Conservation (phyloP, 2,329 filamentous ascomycete species). For the Colletotrichum tabaci region DNA sequence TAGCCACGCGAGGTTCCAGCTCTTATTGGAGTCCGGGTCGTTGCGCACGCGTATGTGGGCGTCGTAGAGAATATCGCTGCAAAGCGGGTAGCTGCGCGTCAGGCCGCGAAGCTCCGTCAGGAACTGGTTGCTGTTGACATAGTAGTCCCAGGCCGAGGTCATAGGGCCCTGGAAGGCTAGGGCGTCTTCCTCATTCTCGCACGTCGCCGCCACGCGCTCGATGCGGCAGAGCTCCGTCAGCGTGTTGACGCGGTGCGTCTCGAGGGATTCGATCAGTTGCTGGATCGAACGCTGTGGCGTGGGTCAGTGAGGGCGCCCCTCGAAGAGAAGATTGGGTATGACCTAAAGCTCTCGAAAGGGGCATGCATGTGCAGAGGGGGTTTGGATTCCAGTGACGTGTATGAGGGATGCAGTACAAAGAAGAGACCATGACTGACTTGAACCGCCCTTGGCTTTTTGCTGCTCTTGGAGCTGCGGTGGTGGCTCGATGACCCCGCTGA, state of each 20-base stretch:
- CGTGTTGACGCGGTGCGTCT: conserved; percentile 80
- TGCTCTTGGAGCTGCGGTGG: conserved; percentile 45
- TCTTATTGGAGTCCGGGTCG: conserved; percentile 77
- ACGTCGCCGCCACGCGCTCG: conserved; percentile 74
- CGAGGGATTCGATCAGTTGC: conserved; percentile 75
- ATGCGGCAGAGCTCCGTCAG: conserved; percentile 80
- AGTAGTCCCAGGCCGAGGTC: conserved; percentile 80
- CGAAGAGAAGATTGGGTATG: background rate
- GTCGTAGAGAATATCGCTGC: conserved; percentile 74
- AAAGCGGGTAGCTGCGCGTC: conserved; percentile 78
- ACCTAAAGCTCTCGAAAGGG: background rate
- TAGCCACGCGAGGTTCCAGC: conserved; percentile 85
- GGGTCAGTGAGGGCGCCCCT: conserved; percentile 3
- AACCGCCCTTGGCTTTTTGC: conserved; percentile 48
- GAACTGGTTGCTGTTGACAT: conserved; percentile 79
- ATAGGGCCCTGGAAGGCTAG: conserved; percentile 73
- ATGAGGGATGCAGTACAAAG: conserved; percentile 45
- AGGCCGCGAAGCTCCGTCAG: conserved; percentile 79
- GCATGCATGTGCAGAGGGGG: background rate
- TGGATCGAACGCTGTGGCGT: conserved; percentile 52
- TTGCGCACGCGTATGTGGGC: conserved; percentile 74
- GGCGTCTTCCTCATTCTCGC: conserved; percentile 71
- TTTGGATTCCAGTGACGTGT: background rate
- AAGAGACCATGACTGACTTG: conserved; percentile 50
- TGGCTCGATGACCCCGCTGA: conserved; percentile 43